phyloP scores from a whole-genome alignment of 2,329 filamentous ascomycete species.

The Coleophoma cylindrospora region DNA sequence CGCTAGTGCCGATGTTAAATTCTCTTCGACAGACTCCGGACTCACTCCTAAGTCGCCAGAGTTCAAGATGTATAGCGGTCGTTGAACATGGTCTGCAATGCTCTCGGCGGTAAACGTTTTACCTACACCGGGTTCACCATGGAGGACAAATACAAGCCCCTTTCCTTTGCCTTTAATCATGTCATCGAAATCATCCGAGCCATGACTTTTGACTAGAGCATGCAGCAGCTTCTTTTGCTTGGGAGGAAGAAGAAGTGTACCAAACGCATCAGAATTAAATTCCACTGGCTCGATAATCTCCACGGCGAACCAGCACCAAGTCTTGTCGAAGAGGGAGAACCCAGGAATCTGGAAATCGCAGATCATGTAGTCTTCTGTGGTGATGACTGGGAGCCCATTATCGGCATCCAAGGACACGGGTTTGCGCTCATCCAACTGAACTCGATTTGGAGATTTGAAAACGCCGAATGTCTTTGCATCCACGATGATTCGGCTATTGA shows the following conservation, averaged over 20 bases:
- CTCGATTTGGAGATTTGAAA: slow-evolving; percentile 7
- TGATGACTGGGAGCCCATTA: slow-evolving; percentile 1
- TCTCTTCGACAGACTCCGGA: neutral
- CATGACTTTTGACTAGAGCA: slow-evolving; percentile 75
- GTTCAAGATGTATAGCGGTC: slow-evolving; percentile 25
- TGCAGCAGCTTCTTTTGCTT: slow-evolving; percentile 61
- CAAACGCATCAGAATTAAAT: slow-evolving; percentile 67
- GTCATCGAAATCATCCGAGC: slow-evolving; percentile 73
- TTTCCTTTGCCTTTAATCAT: slow-evolving; percentile 77
- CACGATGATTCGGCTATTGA: slow-evolving; percentile 16
- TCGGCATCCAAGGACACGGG: slow-evolving; percentile 2
- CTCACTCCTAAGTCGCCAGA: slow-evolving; percentile 20
- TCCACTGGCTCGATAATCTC: neutral
- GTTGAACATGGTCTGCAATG: slow-evolving; percentile 32
- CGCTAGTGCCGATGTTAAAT: slow-evolving; percentile 11
- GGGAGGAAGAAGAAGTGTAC: slow-evolving; percentile 64
- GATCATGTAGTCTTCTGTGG: slow-evolving; percentile 7
- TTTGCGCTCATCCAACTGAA: slow-evolving; percentile 7
- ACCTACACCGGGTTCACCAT: slow-evolving; percentile 77
- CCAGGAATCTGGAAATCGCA: slow-evolving; percentile 7
- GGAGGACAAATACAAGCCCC: slow-evolving; percentile 74
- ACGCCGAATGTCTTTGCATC: slow-evolving; percentile 15
- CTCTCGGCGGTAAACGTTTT: slow-evolving; percentile 82
- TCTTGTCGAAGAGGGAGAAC: slow-evolving; percentile 10
- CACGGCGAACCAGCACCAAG: slow-evolving; percentile 8